Evolutionary conservation across 805 yeast genomes (phyloP).

Genomic region (Suhomyces vadensis): DNA sequence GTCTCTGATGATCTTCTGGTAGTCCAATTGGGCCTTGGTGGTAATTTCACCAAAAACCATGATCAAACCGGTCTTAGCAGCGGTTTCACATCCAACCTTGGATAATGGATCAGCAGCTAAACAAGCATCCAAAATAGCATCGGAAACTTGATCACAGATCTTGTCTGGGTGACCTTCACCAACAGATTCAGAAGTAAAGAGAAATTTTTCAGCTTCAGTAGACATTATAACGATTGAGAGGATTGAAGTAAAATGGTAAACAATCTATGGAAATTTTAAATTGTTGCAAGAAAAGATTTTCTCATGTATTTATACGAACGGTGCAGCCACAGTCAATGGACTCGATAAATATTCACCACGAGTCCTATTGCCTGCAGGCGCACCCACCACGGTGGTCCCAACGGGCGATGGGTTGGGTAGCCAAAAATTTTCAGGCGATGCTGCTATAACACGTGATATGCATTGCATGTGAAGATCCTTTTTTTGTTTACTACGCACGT

Average conservation of each 20-base stretch:
- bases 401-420: slow-evolving; percentile 3
- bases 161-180: slow-evolving; percentile 96
- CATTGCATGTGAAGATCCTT: slow-evolving; percentile 1
- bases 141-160: slow-evolving; percentile 98
- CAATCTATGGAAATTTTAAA: not conserved
- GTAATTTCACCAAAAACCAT: slow-evolving; percentile 99
- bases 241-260: not conserved
- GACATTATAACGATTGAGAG: slow-evolving; percentile 9
- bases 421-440: slow-evolving; percentile 1
- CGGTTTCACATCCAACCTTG: slow-evolving; percentile 99
- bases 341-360: slow-evolving; percentile 1
- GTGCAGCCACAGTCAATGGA: slow-evolving; percentile 5
- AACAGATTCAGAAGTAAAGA: slow-evolving; percentile 84
- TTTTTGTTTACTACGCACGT: no score
- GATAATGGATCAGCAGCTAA: slow-evolving; percentile 93
- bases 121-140: slow-evolving; percentile 98
- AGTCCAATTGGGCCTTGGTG: slow-evolving; percentile 92
- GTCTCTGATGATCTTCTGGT: slow-evolving; percentile 96
- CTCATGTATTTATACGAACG: slow-evolving; percentile 8
- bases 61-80: slow-evolving; percentile 98
- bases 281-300: not conserved
- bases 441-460: slow-evolving; percentile 6
- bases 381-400: slow-evolving; percentile 4
- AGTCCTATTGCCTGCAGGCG: slow-evolving; percentile 2
- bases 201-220: slow-evolving; percentile 41